These are phyloP conservation scores for Macrolepiota fuliginosa DNA, from an alignment of 768 basidiomycete species.

Conservation along the genomic window DNA sequence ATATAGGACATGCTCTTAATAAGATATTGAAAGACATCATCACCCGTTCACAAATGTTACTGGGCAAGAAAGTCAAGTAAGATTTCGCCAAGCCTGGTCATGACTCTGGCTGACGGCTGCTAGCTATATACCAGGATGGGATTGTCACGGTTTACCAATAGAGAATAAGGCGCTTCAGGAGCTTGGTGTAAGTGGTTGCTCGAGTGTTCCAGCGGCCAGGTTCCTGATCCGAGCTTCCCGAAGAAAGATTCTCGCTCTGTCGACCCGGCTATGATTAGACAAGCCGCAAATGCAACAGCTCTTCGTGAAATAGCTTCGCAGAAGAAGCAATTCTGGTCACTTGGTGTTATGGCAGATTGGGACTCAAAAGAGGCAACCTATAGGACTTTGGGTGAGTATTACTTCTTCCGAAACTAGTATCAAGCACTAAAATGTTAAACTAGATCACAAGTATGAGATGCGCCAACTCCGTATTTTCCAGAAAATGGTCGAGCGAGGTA, in stretches of 20 bases:
- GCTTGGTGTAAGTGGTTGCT: slow-evolving; percentile 50
- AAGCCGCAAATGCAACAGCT: slow-evolving; percentile 71
- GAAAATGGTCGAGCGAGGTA: slow-evolving; percentile 84
- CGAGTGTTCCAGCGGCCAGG: slow-evolving; percentile 1
- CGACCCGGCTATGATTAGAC: slow-evolving; percentile 55
- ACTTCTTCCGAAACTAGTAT: neutral
- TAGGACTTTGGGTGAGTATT: slow-evolving; percentile 72
- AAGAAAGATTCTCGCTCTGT: slow-evolving; percentile 61
- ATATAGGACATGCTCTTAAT: slow-evolving; percentile 88
- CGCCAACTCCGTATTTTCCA: slow-evolving; percentile 84
- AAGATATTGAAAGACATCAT: slow-evolving; percentile 97
- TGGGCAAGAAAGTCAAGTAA: slow-evolving; percentile 80
- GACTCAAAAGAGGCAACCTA: slow-evolving; percentile 61
- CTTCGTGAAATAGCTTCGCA: slow-evolving; percentile 72
- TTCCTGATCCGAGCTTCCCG: slow-evolving; percentile 9
- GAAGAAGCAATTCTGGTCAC: slow-evolving; percentile 71
- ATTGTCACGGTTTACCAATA: slow-evolving; percentile 96
- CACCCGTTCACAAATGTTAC: slow-evolving; percentile 80
- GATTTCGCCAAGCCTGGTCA: slow-evolving; percentile 20
- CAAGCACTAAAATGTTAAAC: neutral
- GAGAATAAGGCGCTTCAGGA: slow-evolving; percentile 89
- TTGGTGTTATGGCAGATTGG: slow-evolving; percentile 96
- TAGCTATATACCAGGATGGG: slow-evolving; percentile 96
- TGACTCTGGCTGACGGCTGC: neutral
- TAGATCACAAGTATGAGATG: slow-evolving; percentile 87